Conservation (phyloP, 2,329 filamentous ascomycete species). For the Ophiosphaerella narmari region DNA sequence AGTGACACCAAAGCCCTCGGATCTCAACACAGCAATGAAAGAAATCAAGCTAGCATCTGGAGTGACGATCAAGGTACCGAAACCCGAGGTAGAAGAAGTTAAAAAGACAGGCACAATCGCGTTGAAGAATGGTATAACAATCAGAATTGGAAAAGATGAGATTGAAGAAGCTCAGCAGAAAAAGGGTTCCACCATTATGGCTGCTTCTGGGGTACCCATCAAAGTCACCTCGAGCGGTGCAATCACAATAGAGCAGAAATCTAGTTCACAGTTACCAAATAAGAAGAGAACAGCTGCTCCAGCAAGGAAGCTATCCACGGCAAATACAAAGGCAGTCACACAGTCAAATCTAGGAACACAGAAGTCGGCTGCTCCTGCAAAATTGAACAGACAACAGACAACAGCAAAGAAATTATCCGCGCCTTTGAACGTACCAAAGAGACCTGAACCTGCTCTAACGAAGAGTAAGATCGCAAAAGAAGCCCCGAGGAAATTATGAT, state of each 20-base stretch:
- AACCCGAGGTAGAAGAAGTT: conserved; percentile 33
- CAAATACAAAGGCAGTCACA: conserved; percentile 2
- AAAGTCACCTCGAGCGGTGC: conserved; percentile 36
- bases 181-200: conserved; percentile 32
- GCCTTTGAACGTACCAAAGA: conserved; percentile 2
- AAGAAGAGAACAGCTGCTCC: conserved; percentile 1
- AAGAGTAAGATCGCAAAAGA: conserved; percentile 4
- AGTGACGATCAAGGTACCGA: conserved; percentile 41
- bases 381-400: conserved; percentile 1
- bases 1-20: conserved; percentile 15
- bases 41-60: conserved; percentile 37
- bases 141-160: conserved; percentile 39
- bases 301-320: conserved; percentile 8
- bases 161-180: conserved; percentile 39
- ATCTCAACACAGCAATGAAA: conserved; percentile 31
- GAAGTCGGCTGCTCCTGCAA: conserved; percentile 2
- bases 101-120: conserved; percentile 38
- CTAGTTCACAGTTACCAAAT: conserved; percentile 2
- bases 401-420: too few relatives aligned
- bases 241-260: conserved; percentile 25
- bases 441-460: conserved; percentile 1
- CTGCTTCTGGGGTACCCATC: conserved; percentile 38
- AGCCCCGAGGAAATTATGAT: conserved; percentile 9
- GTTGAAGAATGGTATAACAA: conserved; percentile 33
- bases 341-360: background rate